These are phyloP conservation scores for Fraxinus albicans DNA, from an alignment of 305 asterid species.

Conservation along the genomic window DNA sequence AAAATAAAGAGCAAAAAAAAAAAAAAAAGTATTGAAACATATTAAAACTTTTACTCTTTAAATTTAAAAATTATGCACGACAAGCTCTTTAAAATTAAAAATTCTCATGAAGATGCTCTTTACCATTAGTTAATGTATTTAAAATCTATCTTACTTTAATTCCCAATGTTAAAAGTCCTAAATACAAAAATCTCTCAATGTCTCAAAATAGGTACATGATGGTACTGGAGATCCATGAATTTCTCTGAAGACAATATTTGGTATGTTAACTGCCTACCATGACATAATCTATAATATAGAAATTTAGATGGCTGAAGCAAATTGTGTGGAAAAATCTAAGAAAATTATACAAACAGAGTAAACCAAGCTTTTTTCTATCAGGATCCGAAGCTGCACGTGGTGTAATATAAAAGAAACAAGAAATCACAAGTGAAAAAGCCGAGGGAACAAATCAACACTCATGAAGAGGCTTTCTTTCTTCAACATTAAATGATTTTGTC, in stretches of 20 bases:
- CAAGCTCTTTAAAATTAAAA: not conserved
- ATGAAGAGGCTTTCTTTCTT: constrained; percentile 12
- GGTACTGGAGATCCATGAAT: not conserved
- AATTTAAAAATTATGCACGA: not conserved
- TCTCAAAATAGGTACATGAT: not conserved
- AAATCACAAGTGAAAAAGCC: constrained; percentile 22
- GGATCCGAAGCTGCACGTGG: constrained; percentile 11
- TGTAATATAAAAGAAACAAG: constrained; percentile 18
- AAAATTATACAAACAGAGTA: constrained; percentile 35
- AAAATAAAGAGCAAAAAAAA: not conserved
- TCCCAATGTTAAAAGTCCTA: not conserved
- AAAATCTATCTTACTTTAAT: not conserved
- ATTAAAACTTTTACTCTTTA: not conserved
- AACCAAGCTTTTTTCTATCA: constrained; percentile 13
- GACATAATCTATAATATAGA: not conserved
- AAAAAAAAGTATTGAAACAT: not conserved
- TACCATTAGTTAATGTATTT: not conserved
- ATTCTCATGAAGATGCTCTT: not conserved
- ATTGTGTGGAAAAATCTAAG: constrained; percentile 5
- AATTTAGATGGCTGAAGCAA: not conserved
- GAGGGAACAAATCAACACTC: constrained; percentile 27
- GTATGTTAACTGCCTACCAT: not conserved
- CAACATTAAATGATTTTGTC: constrained; percentile 14
- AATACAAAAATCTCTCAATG: not conserved
- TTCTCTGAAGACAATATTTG: not conserved